Evolutionary conservation across 2,329 filamentous ascomycete genomes (phyloP), one percentile per base, ranked within the genome.

Genomic region (Microthyrium microscopicum): DNA sequence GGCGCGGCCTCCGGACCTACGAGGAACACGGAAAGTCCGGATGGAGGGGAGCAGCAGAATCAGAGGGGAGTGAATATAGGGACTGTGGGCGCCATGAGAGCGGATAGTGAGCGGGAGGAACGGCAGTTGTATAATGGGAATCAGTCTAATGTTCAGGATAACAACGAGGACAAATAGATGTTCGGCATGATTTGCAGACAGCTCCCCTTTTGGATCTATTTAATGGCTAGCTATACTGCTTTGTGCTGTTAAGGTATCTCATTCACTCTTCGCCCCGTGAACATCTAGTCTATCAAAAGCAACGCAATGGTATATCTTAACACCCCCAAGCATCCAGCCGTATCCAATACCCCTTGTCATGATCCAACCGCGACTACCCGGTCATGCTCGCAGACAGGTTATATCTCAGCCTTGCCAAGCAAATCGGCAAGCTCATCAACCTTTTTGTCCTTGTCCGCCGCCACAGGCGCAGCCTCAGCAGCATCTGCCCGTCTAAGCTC

Each of bases 71-170:
- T 61, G 9, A 52, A 57, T 33, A 55, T 65, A 12, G 50, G 60
- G 36, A 61, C 58, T 24, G 40, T 66, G 28, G 55, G 57, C 15
- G 61, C 64, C 50, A 58, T 61, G 45, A 38, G 36, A 42, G 48
- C 64, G 25, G 58, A 64, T 15, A 60, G 68, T 39, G 59, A 64
- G 25, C 61, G 62, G 34, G 55, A 68, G 35, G 65, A 75, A 40
- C 67, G 73, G 28, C 77, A 91, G 47, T 68, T 91, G 29, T 93
- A 94, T 50, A 94, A 94, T 47, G 85, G 85, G 1, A 94, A 93
- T 48, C 81, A 81, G 50, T 80, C 85, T 61, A 55, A 70, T 58
- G 55, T 61, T 26, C 20, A 38, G 16, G 31, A 31, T 18, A 38
- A 30, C n/a, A 36, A 22, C 15, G 34, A 36, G 25, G 28, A 36